Percentiles rank a stretch among this genome's conserved stretches.
Evolutionary conservation across 2,329 filamentous ascomycete genomes (phyloP).

Genomic region (Rachicladosporium sp.): DNA sequence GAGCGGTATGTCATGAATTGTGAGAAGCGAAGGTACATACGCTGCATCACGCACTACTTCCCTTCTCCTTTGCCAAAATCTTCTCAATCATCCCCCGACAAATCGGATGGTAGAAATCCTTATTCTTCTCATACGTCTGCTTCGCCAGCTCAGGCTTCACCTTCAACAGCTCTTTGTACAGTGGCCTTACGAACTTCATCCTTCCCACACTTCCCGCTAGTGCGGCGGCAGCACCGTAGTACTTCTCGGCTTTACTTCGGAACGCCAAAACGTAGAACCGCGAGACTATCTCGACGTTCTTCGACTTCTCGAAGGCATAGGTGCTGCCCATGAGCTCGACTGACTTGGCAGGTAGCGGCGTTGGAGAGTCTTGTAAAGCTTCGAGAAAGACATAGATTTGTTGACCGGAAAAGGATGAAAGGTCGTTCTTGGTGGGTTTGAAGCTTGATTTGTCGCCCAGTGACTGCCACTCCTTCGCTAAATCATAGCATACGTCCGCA

Average conservation of each 20-base stretch:
- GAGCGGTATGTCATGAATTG: too few species aligned
- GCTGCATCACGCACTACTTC: too few species aligned
- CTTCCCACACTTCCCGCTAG: slow-evolving; percentile 72
- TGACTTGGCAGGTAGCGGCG: slow-evolving; percentile 50
- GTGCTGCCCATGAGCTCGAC: slow-evolving; percentile 60
- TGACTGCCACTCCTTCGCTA: slow-evolving; percentile 71
- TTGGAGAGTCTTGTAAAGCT: slow-evolving; percentile 54
- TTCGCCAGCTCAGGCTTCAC: slow-evolving; percentile 64
- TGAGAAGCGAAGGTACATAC: too few species aligned
- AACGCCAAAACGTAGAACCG: slow-evolving; percentile 73
- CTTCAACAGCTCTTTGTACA: slow-evolving; percentile 65
- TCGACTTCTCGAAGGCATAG: slow-evolving; percentile 61
- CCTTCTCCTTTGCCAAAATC: slow-evolving; percentile 17
- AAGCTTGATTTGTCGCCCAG: slow-evolving; percentile 32
- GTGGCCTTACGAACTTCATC: slow-evolving; percentile 92
- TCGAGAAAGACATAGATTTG: slow-evolving; percentile 89
- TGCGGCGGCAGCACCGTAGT: slow-evolving; percentile 59
- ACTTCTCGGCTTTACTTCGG: slow-evolving; percentile 54
- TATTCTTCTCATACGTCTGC: slow-evolving; percentile 74
- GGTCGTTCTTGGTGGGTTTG: slow-evolving; percentile 54
- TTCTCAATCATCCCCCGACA: slow-evolving; percentile 79
- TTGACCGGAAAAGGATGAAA: slow-evolving; percentile 66
- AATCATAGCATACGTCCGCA: slow-evolving; percentile 70
- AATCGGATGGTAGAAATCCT: slow-evolving; percentile 91
- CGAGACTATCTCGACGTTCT: slow-evolving; percentile 76